phyloP scores from a whole-genome alignment of 768 basidiomycete genomes.

The Crassisporium funariophilum region DNA sequence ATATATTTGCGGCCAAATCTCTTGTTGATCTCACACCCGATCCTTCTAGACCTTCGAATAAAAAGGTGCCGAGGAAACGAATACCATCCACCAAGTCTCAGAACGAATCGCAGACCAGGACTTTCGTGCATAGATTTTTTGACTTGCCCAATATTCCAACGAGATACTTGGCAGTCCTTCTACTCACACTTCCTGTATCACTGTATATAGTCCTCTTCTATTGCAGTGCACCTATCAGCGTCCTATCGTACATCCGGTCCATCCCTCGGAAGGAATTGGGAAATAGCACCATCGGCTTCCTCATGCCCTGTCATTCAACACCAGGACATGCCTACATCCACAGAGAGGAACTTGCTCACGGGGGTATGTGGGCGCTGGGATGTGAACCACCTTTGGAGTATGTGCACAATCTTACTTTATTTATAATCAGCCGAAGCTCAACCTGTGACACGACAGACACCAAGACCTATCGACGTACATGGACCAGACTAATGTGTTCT shows the following conservation, averaged over 20 bases:
- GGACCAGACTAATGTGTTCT: constrained; percentile 87
- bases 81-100: constrained; percentile 1
- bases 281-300: constrained; percentile 61
- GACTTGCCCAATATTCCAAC: constrained; percentile 35
- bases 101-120: background rate
- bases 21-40: constrained; percentile 50
- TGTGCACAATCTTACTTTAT: constrained; percentile 27
- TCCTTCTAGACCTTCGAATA: background rate
- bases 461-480: constrained; percentile 59
- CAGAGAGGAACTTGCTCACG: constrained; percentile 57
- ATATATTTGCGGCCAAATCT: constrained; percentile 76
- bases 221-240: constrained; percentile 75
- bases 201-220: constrained; percentile 77
- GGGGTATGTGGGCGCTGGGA: constrained; percentile 78
- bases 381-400: constrained; percentile 93
- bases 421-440: too few relatives aligned
- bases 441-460: too few relatives aligned
- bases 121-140: constrained; percentile 9
- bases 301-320: constrained; percentile 98
- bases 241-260: constrained; percentile 66
- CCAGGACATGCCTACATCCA: constrained; percentile 92
- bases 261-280: constrained; percentile 50
- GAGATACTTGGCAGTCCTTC: constrained; percentile 42
- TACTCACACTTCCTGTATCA: constrained; percentile 61
- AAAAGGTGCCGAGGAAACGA: constrained; percentile 1